Conservation (phyloP, 306 rosid genomes). For the Inga oerstediana region DNA sequence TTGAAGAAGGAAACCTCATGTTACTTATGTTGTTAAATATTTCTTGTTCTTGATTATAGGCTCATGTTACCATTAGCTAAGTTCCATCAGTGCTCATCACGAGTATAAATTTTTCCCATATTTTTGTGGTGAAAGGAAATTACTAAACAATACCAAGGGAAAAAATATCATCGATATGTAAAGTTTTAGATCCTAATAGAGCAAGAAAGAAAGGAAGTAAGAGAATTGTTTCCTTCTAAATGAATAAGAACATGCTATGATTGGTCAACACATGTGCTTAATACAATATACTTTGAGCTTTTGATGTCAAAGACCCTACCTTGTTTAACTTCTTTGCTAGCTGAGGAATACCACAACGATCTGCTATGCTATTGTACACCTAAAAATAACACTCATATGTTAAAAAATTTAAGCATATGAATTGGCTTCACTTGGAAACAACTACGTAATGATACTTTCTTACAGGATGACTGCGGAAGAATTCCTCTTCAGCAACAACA, state of each 20-base stretch:
- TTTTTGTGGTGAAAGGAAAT: no score
- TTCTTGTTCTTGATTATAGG: no score
- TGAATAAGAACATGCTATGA: constrained; percentile 1
- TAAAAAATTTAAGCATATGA: constrained; percentile 19
- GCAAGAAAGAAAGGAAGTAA: neutral
- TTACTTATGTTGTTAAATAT: no score
- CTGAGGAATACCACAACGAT: constrained; percentile 92
- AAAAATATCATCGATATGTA: neutral
- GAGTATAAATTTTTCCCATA: no score
- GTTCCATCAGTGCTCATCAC: no score
- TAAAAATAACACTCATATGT: constrained; percentile 41
- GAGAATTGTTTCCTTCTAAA: neutral
- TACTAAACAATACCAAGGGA: no score
- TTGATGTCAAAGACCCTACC: constrained; percentile 53
- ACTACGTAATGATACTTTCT: constrained; percentile 41
- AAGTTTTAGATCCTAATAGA: neutral
- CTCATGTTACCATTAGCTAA: no score
- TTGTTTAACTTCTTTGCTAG: constrained; percentile 96
- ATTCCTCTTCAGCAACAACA: constrained; percentile 81
- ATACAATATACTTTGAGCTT: constrained; percentile 11
- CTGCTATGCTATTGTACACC: constrained; percentile 91
- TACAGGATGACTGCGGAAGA: constrained; percentile 89
- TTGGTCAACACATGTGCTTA: constrained; percentile 13
- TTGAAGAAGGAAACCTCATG: no score
- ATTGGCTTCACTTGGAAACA: constrained; percentile 7